Evolutionary conservation across 257 asterid species (phyloP), one percentile per base, ranked within the genome.

Genomic region (Capsicum pubescens): DNA sequence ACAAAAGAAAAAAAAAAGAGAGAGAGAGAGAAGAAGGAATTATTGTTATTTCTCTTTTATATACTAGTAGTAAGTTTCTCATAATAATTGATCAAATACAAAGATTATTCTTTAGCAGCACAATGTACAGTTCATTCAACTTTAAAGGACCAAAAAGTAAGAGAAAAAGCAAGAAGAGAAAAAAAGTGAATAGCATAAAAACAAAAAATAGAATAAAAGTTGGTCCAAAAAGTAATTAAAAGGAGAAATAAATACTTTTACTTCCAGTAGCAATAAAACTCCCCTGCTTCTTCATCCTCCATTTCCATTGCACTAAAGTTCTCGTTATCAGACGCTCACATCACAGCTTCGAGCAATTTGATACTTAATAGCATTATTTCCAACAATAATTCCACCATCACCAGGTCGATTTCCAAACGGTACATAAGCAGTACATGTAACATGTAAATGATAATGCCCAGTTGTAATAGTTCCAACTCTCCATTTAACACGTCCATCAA

Each of bases 401-500:
- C 42, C 77, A 79, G 17, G 79, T 81, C 77, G 82, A 11, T 87
- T 91, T 0, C 95, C 95, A 19, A 93, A 61, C 3, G 97, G 98
- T 36, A 96, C 93, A 39, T 72, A 84, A 0, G 94, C 97, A 26
- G 91, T 85, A 87, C 99, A 95, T 60, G 87, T 85, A 81, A 95
- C 93, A 82, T 94, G 98, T 50, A 96, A 86, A 59, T 92, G 98
- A 83, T 94, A 96, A 16, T 88, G 88, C 7, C 98, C 97, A 79
- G 99, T 52, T 9, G 87, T 86, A 7, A 92, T 21, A 1, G 91
- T 42, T 3, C 97, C 98, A 2, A 92, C 98, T 63, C 88, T 90
- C 99, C 99, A 96, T 67, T 87, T 87, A 0, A 96, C 92, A 9
- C 95, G 93, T 46, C 98, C 99, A 84, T 90, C 87, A 50, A 96